Base-by-base conservation (phyloP, 129 eudicot species). In the Glebionis coronaria region DNA sequence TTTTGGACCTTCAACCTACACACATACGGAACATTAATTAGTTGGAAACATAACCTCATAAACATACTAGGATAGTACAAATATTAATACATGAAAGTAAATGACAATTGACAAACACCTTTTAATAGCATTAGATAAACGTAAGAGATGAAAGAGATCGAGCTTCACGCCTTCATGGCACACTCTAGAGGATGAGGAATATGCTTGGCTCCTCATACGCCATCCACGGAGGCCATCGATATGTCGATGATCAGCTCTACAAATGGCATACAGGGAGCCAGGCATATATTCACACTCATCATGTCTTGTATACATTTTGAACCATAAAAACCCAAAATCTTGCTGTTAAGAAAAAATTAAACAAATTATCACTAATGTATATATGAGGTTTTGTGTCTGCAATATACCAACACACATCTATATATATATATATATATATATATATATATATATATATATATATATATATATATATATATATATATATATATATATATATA, bases 141-240 rank as follows among this genome's bases (percentile, higher is more conserved):
- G 31, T 3, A 23, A 56, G 7, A 2, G 1, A 25, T 14, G 12
- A 14, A 28, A 28, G 29, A 3, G 13, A 27, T 28, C 6, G 20
- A 12, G 14, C 8, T 28, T 10, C 16, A 27, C n/a, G n/a, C 6
- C 8, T 28, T 10, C 16, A 27, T 8, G n/a, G 11, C 14, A 58
- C 7, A 53, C 9, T 58, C 14, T 55, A 20, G 7, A 25, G 16
- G 57, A 58, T 11, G 56, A 18, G 66, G 23, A 52, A 76, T 82
- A 87, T 90, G 95, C 97, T 83, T 87, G 97, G 87, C 95, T 90
- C 97, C 97, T 76, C 81, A 82, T 90, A 90, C 78, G 97, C 97
- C 97, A 90, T 87, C 70, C 74, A 80, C 83, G 56, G 79, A 87
- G 87, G 70, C 68, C 90, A 80, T 66, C 80, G 88, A 67, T 38